Evolutionary conservation across 1,139 yeast species (phyloP), one percentile per base, ranked within the genome.

Genomic region (Nakaseomyces bracarensis): DNA sequence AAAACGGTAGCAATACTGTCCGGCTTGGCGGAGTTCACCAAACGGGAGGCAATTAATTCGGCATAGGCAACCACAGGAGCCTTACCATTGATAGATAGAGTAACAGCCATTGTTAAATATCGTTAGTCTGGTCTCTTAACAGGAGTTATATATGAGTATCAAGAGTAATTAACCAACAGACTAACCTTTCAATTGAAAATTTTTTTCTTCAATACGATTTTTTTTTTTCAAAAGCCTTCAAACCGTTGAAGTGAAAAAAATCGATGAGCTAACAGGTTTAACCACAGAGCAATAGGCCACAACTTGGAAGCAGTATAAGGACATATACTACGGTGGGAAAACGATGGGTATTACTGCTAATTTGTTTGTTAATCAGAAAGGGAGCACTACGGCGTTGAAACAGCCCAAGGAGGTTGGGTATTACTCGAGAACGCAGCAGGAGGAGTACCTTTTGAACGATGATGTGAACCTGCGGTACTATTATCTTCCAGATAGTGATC

Each of bases 51-150:
- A 57, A 83, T 76, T 48, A 87, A 66, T 19, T 79, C 77, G n/a
- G 87, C 76, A 61, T 85, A 89, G 21, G 91, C 93, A 45, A 82
- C 78, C 41, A 74, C 71, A 31, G 83, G 83, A 7, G 96, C 94
- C 70, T 86, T 87, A 45, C 86, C 89, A 46, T 95, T 95, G 52
- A 89, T 66, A 43, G 79, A 72, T 49, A 86, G 71, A 40, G 67
- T 60, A 43, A 57, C 47, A 46, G 55, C 47, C 54, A 49, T 53
- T 3, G 23, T 20, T 16, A 16, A 10, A 10, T 30, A 18, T 28
- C 2, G 16, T 15, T 28, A 6, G 25, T 7, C 10, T 7, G 25
- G 7, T 22, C 25, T 22, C 25, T 22, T 10, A 22, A 22, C n/a
- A n/a, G n/a, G n/a, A n/a, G n/a, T n/a, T n/a, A n/a, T n/a, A n/a